Conservation (phyloP, 768 basidiomycete genomes). For the Psilocybe subaeruginosa region DNA sequence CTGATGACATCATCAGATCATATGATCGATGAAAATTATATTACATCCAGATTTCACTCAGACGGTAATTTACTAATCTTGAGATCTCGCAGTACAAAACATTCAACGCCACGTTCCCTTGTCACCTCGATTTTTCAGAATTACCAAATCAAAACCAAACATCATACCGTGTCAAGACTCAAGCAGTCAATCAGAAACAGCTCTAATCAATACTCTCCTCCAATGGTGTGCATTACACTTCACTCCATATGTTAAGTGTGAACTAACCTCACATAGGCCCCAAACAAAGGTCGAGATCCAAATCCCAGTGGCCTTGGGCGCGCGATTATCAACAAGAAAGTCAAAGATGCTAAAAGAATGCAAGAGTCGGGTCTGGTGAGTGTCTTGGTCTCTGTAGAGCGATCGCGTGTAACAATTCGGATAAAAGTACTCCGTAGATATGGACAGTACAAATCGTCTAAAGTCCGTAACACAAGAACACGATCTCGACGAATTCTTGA, state of each 20-base stretch:
- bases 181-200: neutral
- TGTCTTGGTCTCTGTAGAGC: slow-evolving; percentile 8
- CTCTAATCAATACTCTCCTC: neutral
- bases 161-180: too few relatives aligned
- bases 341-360: slow-evolving; percentile 68
- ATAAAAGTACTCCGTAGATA: slow-evolving; percentile 76
- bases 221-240: slow-evolving; percentile 15
- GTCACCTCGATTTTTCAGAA: too few relatives aligned
- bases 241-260: neutral
- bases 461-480: slow-evolving; percentile 95
- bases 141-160: too few relatives aligned
- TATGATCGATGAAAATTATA: slow-evolving; percentile 8
- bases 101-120: too few relatives aligned
- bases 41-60: neutral
- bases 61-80: neutral
- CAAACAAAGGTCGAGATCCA: slow-evolving; percentile 53
- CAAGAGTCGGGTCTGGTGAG: slow-evolving; percentile 72
- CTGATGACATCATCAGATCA: slow-evolving; percentile 11
- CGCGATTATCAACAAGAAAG: slow-evolving; percentile 92
- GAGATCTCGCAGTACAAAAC: neutral
- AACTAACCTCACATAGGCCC: slow-evolving; percentile 41
- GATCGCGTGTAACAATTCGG: slow-evolving; percentile 12
- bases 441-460: slow-evolving; percentile 67
- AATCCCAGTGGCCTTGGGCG: slow-evolving; percentile 88
- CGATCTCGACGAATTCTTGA: slow-evolving; percentile 95